A percentile compares a stretch with the other conserved stretches of the same genome.
These are phyloP conservation scores for Candida glucosophila DNA, from an alignment of 1,139 yeast species.

Conservation along the genomic window DNA sequence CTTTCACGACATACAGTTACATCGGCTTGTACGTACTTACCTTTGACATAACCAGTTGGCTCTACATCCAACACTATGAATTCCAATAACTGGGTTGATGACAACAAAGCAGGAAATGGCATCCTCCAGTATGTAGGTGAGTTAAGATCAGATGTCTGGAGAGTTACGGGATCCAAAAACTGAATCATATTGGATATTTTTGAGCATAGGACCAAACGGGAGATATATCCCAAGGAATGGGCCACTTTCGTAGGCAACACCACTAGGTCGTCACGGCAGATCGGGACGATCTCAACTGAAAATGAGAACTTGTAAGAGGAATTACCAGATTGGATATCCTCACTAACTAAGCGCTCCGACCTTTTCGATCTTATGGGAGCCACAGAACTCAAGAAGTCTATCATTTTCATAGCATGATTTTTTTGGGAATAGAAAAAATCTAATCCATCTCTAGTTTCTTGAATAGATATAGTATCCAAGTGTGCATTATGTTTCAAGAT, in stretches of 20 bases:
- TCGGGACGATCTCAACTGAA: slow-evolving; percentile 93
- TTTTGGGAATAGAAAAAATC: slow-evolving; percentile 87
- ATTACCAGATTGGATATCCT: slow-evolving; percentile 86
- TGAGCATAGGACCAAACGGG: slow-evolving; percentile 78
- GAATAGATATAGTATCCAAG: slow-evolving; percentile 85
- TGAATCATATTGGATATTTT: slow-evolving; percentile 76
- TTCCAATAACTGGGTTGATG: slow-evolving; percentile 71
- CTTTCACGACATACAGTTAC: slow-evolving; percentile 78
- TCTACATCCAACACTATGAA: slow-evolving; percentile 90
- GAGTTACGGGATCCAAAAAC: slow-evolving; percentile 74
- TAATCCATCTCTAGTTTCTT: slow-evolving; percentile 88
- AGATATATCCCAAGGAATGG: slow-evolving; percentile 72
- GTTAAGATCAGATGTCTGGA: slow-evolving; percentile 72
- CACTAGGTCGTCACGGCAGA: slow-evolving; percentile 93
- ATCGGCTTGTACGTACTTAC: slow-evolving; percentile 83
- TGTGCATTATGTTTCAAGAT: slow-evolving; percentile 92
- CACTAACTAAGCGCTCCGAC: slow-evolving; percentile 86
- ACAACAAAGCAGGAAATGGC: slow-evolving; percentile 77
- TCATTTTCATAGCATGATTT: slow-evolving; percentile 89
- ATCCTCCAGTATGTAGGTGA: slow-evolving; percentile 78
- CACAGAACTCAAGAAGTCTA: slow-evolving; percentile 79
- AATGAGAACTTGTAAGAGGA: slow-evolving; percentile 84
- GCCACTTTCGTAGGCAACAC: slow-evolving; percentile 84
- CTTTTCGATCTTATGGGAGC: slow-evolving; percentile 82
- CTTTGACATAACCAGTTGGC: slow-evolving; percentile 77